phyloP scores from a whole-genome alignment of 768 basidiomycete species.

The Lactarius pseudohatsudake region DNA sequence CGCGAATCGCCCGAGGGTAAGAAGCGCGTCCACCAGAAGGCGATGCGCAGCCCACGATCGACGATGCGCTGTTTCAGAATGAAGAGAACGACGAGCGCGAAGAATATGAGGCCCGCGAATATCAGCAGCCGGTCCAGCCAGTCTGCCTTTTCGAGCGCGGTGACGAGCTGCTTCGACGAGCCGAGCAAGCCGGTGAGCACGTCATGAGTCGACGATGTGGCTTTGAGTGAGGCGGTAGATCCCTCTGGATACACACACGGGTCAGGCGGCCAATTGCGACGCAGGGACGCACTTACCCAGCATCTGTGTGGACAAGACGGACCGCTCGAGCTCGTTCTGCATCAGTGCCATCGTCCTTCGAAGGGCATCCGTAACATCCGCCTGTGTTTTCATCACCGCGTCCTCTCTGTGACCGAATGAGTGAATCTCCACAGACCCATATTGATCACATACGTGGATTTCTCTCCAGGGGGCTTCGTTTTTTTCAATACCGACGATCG shows the following conservation, averaged over 20 bases:
- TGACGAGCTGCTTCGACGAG: slow-evolving; percentile 83
- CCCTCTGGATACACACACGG: slow-evolving; percentile 50
- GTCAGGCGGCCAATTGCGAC: slow-evolving; percentile 3
- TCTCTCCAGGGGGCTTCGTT: slow-evolving; percentile 53
- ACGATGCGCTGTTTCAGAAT: slow-evolving; percentile 87
- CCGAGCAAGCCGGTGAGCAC: slow-evolving; percentile 65
- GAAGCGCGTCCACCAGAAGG: slow-evolving; percentile 87
- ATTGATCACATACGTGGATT: slow-evolving; percentile 52
- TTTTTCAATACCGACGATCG: slow-evolving; percentile 49
- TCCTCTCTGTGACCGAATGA: slow-evolving; percentile 58
- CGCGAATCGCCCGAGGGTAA: slow-evolving; percentile 42
- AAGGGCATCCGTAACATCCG: slow-evolving; percentile 85
- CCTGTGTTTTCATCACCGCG: slow-evolving; percentile 81
- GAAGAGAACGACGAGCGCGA: slow-evolving; percentile 79
- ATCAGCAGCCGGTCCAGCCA: slow-evolving; percentile 90
- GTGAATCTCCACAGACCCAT: slow-evolving; percentile 5
- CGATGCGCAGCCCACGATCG: slow-evolving; percentile 73
- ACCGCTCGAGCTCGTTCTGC: slow-evolving; percentile 90
- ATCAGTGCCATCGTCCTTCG: slow-evolving; percentile 82
- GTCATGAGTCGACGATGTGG: slow-evolving; percentile 77
- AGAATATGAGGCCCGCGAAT: slow-evolving; percentile 75
- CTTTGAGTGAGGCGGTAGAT: slow-evolving; percentile 73
- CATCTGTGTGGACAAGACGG: slow-evolving; percentile 81
- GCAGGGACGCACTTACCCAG: slow-evolving; percentile 52
- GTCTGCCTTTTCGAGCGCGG: slow-evolving; percentile 85